Percentiles rank a stretch among this genome's conserved stretches.
These are phyloP conservation scores for Diutina ranongensis DNA, from an alignment of 1,139 yeast genomes.

Conservation along the genomic window DNA sequence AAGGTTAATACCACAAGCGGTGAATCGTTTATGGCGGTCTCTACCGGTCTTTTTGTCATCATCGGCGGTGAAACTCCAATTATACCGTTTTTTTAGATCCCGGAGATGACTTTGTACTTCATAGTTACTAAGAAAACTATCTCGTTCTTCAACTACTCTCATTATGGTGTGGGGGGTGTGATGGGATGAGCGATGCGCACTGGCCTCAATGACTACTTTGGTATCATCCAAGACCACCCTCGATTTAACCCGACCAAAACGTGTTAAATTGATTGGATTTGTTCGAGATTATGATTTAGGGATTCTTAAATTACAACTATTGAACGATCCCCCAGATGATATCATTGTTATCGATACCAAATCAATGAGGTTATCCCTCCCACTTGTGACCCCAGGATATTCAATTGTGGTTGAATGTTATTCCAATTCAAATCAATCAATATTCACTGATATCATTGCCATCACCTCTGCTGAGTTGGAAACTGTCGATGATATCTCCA, in stretches of 20 bases:
- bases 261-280: neutral
- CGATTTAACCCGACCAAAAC: too few species aligned
- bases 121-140: constrained; percentile 55
- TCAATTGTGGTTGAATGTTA: neutral
- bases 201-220: too few species aligned
- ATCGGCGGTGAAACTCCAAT: constrained; percentile 33
- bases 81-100: constrained; percentile 35
- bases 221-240: too few species aligned
- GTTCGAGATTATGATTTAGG: neutral
- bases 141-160: constrained; percentile 39
- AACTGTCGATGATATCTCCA: neutral
- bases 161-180: constrained; percentile 11
- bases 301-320: neutral
- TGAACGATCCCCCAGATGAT: neutral
- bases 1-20: constrained; percentile 35
- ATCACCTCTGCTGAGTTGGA: neutral
- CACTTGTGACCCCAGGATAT: too few species aligned
- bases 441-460: neutral
- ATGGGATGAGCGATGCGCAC: too few species aligned
- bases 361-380: too few species aligned
- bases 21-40: constrained; percentile 29
- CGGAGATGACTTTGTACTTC: constrained; percentile 58
- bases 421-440: neutral
- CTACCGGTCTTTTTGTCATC: constrained; percentile 23
- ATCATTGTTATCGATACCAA: neutral